Base-by-base conservation (phyloP, 2,329 filamentous ascomycete species). In the Fusarium virguliforme region DNA sequence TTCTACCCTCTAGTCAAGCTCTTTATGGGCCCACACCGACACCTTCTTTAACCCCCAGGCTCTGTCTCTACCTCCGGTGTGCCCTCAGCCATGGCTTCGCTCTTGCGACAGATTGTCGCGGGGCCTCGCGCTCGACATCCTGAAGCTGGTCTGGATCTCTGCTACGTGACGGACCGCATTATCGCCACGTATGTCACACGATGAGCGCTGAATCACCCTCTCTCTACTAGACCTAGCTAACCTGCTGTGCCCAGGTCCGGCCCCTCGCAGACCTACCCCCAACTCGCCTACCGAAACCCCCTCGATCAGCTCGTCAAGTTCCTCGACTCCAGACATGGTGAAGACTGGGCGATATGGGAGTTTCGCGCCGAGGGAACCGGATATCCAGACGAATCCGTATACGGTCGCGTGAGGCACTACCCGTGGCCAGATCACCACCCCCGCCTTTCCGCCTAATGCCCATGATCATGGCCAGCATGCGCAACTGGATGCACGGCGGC, bases 371-470 rank as follows among this genome's bases (percentile, higher is more conserved):
- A 99, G 80, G 96, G 96, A 6, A 98, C 96, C 0, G 96, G 96
- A 1, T 99, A 99, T 77, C 94, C 94, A 0, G 96, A 99, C 78
- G 88, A 90, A 18, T 93, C 95, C 64, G 95, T 99, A 1, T 94
- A 97, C 79, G 87, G 89, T 35, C 88, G 95, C 4, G 91, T 98
- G 70, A 89, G 92, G 70, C 96, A 99, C 82, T 98, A 95, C 77
- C 96, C 96, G 1, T 99, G 94, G 90, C 96, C 96, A 0, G 96
- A 99, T 79, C 96, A 99, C 79, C 96, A 99, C 79, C 96, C 96
- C 96, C 96, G 58, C 96, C 96, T 0, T 99, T 99, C 76, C 87
- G 90, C 24, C 85, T 98, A 22, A 91, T 99, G 37, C 95, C 95
- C 0, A 86, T 94, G 81, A 95, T 98, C 68, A 90, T 98, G 87